Conservation (phyloP, 768 basidiomycete species). For the Rhodotorula graminis region DNA sequence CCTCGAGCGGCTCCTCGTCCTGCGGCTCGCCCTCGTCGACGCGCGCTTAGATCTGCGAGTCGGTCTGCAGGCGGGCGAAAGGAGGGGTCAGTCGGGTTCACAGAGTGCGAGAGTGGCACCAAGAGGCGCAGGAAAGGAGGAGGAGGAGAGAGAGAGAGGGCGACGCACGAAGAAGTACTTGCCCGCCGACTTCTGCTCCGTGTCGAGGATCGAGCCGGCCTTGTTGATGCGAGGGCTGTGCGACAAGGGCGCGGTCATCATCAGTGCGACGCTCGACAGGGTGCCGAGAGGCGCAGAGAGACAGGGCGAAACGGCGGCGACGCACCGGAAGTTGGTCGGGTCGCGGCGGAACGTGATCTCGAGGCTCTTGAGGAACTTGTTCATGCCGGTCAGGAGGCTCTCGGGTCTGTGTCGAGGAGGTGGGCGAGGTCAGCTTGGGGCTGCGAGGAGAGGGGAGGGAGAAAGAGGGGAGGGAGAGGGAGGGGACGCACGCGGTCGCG, state of each 20-base stretch:
- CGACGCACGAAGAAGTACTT: conserved; percentile 23
- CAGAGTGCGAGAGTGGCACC: no score
- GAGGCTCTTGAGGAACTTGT: conserved; percentile 87
- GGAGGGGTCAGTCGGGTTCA: neutral
- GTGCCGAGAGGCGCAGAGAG: neutral
- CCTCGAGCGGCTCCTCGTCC: no score
- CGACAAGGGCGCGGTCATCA: neutral
- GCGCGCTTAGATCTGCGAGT: conserved; percentile 10
- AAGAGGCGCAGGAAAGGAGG: neutral
- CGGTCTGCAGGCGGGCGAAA: neutral
- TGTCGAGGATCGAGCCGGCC: conserved; percentile 50
- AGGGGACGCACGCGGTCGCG: conserved; percentile 74
- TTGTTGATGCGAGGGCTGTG: conserved; percentile 49
- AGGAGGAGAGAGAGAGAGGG: neutral
- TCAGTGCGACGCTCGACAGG: neutral
- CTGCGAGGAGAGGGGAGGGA: neutral
- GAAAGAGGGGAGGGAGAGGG: neutral
- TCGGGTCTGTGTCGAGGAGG: conserved; percentile 70
- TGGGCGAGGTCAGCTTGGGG: neutral
- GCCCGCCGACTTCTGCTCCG: conserved; percentile 7
- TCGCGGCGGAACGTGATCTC: conserved; percentile 98
- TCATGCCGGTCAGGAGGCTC: conserved; percentile 92
- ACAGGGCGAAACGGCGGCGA: neutral
- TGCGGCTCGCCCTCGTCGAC: no score
- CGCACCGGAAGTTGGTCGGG: conserved; percentile 50